These are phyloP conservation scores for Tulasnella sp. DNA, from an alignment of 768 basidiomycete genomes.

Conservation along the genomic window DNA sequence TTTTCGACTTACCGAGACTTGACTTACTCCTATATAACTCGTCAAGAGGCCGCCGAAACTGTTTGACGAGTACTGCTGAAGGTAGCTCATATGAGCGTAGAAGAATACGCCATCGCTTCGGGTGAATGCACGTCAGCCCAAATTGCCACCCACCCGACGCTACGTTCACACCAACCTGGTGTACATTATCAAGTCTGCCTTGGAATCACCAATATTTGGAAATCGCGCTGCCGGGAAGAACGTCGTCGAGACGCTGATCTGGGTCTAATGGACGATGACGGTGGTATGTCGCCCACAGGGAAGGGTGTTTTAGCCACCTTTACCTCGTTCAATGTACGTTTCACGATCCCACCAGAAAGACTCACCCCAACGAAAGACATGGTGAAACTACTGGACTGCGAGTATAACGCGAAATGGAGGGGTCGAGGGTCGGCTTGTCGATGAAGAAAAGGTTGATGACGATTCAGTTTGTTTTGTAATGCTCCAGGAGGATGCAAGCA, in stretches of 20 bases:
- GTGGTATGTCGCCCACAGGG: neutral
- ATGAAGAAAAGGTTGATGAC: neutral
- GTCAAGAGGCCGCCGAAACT: constrained; percentile 33
- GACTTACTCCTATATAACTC: constrained; percentile 43
- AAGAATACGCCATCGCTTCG: constrained; percentile 61
- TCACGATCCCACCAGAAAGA: neutral
- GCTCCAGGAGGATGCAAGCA: neutral
- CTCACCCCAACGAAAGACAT: neutral
- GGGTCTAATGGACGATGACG: neutral
- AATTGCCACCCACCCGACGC: neutral
- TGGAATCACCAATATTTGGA: neutral
- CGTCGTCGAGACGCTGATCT: neutral
- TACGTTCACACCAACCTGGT: neutral
- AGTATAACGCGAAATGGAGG: neutral
- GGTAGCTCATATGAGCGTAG: constrained; percentile 55
- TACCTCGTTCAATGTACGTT: neutral
- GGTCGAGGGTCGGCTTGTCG: neutral
- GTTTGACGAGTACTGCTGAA: constrained; percentile 23
- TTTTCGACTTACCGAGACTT: constrained; percentile 20
- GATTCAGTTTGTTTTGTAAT: neutral
- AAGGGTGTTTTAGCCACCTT: no score
- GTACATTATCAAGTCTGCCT: neutral
- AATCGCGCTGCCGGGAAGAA: neutral
- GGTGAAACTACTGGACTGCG: neutral
- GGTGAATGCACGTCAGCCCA: neutral